Conservation (phyloP, 441 rosid genomes). For the Adansonia grandidieri region DNA sequence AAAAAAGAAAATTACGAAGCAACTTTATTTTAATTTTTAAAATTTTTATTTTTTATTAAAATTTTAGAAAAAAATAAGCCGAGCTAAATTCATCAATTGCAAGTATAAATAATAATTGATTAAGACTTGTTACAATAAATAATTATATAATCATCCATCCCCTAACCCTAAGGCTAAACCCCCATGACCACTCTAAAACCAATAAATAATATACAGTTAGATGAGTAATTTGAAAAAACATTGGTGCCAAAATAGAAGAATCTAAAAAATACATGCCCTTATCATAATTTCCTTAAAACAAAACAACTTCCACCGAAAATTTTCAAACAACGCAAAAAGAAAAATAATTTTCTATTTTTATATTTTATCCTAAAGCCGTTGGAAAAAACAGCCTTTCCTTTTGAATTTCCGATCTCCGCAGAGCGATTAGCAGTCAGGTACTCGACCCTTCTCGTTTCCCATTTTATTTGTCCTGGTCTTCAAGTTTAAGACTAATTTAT, state of each 20-base stretch:
- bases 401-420: conserved; percentile 27
- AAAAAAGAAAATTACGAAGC: too few relatives aligned
- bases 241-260: background rate
- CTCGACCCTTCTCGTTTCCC: background rate
- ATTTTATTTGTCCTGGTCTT: background rate
- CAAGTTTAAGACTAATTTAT: background rate
- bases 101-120: too few relatives aligned
- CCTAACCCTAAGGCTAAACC: too few relatives aligned
- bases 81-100: too few relatives aligned
- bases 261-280: background rate
- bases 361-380: conserved; percentile 7
- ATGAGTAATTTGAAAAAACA: conserved; percentile 1
- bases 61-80: too few relatives aligned
- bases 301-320: conserved; percentile 7
- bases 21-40: too few relatives aligned
- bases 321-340: conserved; percentile 7
- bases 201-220: background rate
- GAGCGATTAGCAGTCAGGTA: conserved; percentile 17
- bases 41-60: too few relatives aligned
- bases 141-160: too few relatives aligned
- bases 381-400: background rate
- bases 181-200: background rate
- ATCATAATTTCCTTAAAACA: conserved; percentile 3
- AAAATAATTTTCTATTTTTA: background rate
- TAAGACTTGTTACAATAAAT: too few relatives aligned